Conservation (phyloP, 257 asterid genomes). For the Solanum peruvianum region DNA sequence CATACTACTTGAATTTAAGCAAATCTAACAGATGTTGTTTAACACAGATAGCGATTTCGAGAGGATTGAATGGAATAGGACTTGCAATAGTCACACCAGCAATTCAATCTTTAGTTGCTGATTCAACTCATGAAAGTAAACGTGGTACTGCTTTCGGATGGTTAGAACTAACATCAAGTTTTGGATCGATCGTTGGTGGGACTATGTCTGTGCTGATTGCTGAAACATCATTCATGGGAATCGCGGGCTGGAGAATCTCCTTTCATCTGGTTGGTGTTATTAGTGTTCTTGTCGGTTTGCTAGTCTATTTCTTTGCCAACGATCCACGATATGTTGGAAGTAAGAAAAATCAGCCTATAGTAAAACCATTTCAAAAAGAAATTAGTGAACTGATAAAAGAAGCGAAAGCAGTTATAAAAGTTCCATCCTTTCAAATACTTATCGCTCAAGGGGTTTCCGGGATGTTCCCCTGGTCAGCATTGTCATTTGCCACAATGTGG, state of each 20-base stretch:
- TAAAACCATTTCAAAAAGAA: background rate
- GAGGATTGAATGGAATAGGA: constrained; percentile 80
- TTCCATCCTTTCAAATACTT: background rate
- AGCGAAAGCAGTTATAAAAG: constrained; percentile 41
- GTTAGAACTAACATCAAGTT: constrained; percentile 44
- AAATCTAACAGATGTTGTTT: background rate
- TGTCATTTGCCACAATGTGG: constrained; percentile 1
- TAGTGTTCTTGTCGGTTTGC: constrained; percentile 53
- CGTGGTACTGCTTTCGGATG: constrained; percentile 86
- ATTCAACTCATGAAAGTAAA: constrained; percentile 57
- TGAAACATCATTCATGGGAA: constrained; percentile 52
- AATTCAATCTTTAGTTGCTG: constrained; percentile 68
- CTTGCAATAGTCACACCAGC: constrained; percentile 83
- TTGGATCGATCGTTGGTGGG: constrained; percentile 71
- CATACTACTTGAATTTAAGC: no score
- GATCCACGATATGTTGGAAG: constrained; percentile 43
- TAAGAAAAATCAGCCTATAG: constrained; percentile 15
- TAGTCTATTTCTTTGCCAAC: constrained; percentile 51
- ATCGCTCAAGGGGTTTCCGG: background rate
- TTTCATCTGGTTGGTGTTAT: constrained; percentile 58
- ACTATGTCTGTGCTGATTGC: constrained; percentile 49
- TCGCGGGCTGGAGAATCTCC: constrained; percentile 82
- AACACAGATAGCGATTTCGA: constrained; percentile 64
- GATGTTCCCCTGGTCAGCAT: background rate
- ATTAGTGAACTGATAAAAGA: constrained; percentile 13